Percentiles rank a stretch among this genome's conserved stretches.
These are phyloP conservation scores for Raddia guianensis DNA, from an alignment of 176 grass and related monocot genomes.

Conservation along the genomic window DNA sequence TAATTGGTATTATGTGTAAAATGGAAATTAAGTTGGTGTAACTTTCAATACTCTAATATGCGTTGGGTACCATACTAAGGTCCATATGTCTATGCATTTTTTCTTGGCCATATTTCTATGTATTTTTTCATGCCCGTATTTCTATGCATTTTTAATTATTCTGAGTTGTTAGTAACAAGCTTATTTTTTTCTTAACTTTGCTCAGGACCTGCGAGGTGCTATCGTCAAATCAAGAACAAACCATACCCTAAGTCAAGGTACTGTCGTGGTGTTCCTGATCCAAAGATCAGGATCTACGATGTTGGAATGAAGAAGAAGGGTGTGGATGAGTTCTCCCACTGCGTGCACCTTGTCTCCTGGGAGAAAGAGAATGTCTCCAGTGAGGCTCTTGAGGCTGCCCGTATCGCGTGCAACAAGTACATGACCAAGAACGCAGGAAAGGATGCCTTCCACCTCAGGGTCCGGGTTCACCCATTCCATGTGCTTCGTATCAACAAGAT, in stretches of 20 bases:
- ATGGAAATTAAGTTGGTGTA: not conserved
- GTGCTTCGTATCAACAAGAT: slow-evolving; percentile 85
- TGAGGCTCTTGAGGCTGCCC: slow-evolving; percentile 83
- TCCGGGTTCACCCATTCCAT: slow-evolving; percentile 74
- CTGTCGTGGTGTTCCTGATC: slow-evolving; percentile 79
- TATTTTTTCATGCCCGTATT: not conserved
- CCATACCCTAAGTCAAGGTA: slow-evolving; percentile 79
- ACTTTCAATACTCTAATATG: not conserved
- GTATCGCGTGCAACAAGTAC: slow-evolving; percentile 83
- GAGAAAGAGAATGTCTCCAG: slow-evolving; percentile 92
- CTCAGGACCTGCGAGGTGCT: slow-evolving; percentile 71
- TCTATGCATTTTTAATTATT: not conserved
- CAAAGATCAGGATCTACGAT: slow-evolving; percentile 88
- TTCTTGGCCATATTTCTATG: too few relatives aligned
- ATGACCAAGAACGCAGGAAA: slow-evolving; percentile 78
- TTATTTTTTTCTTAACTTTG: not conserved
- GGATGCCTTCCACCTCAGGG: slow-evolving; percentile 80
- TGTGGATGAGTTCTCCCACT: slow-evolving; percentile 69
- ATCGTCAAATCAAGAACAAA: slow-evolving; percentile 89
- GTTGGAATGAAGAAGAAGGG: slow-evolving; percentile 85
- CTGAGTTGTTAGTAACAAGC: not conserved
- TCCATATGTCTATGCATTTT: not conserved
- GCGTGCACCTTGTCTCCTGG: slow-evolving; percentile 68
- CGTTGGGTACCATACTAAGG: not conserved
- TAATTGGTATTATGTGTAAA: not conserved